A percentile compares a stretch with the other conserved stretches of the same genome.
phyloP scores from a whole-genome alignment of 257 asterid genomes.

The Fraxinus cuspidata region DNA sequence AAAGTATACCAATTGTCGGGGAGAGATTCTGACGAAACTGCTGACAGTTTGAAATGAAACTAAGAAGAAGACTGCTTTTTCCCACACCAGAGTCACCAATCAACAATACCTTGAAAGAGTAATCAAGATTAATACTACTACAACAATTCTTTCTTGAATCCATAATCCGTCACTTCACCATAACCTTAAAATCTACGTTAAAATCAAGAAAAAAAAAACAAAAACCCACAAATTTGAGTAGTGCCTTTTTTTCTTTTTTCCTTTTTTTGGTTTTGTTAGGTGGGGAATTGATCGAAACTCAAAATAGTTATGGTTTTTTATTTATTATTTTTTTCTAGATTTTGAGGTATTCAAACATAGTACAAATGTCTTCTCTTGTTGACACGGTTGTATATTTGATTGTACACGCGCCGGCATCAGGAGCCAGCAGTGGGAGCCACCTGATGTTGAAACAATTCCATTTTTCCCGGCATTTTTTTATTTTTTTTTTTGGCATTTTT shows the following conservation, averaged over 20 bases:
- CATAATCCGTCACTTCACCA: slow-evolving; percentile 29
- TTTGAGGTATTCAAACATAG: not conserved
- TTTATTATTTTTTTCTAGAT: not conserved
- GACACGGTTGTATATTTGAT: slow-evolving; percentile 50
- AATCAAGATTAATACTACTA: slow-evolving; percentile 47
- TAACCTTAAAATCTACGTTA: slow-evolving; percentile 20
- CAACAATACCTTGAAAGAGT: slow-evolving; percentile 81
- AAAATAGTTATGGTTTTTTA: not conserved
- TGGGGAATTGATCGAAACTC: slow-evolving; percentile 26
- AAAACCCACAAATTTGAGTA: not conserved
- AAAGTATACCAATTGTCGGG: slow-evolving; percentile 69
- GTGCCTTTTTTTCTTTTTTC: not conserved
- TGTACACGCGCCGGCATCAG: slow-evolving; percentile 66
- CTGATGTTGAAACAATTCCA: slow-evolving; percentile 14
- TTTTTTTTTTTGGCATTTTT: slow-evolving; percentile 17
- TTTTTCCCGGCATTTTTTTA: not conserved
- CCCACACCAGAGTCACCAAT: slow-evolving; percentile 90
- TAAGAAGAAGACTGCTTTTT: slow-evolving; percentile 78
- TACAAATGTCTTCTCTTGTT: slow-evolving; percentile 53
- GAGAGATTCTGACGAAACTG: slow-evolving; percentile 57
- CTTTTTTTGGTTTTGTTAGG: slow-evolving; percentile 22
- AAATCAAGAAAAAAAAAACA: slow-evolving; percentile 21
- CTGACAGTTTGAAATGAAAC: slow-evolving; percentile 58
- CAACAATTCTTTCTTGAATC: slow-evolving; percentile 36
- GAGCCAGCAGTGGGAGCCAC: slow-evolving; percentile 30